Base-by-base conservation (phyloP, 768 basidiomycete genomes). In the Lyophyllum decastes region DNA sequence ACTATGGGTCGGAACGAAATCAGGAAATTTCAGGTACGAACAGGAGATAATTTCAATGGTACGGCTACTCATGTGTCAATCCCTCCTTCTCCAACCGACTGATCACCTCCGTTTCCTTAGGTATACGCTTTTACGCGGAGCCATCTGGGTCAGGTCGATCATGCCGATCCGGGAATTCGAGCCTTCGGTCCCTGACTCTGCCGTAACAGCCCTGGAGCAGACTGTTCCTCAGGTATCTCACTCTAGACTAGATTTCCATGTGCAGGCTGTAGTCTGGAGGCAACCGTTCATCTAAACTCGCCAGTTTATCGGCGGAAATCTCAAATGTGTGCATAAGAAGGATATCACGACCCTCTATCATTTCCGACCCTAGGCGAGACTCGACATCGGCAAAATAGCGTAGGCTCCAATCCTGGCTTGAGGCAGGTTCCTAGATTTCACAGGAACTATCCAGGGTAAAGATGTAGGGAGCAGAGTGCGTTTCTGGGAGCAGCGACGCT, bases 341-440 rank as follows among this genome's bases (percentile, higher is more conserved):
- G 14, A 17, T 11, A 26, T 54, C 43, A 25, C 5, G 43, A 30
- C 53, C 53, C 53, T 45, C 53, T n/a, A 54, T 54, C 44, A 54
- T 46, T 54, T 40, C 43, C 53, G 53, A 45, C 43, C 44, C 38
- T 52, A 40, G 38, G 40, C 44, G 45, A n/a, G 12, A 46, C 26
- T 11, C 27, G 53, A 45, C 53, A n/a, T 54, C 53, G 53, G 53
- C 27, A 54, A 45, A 17, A 4, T n/a, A 26, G 17, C 25, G 10
- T 43, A 14, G 7, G 24, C 14, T 43, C 25, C 40, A 41, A 19
- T 22, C 16, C 24, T 21, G 26, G n/a, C 26, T 27, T 17, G n/a
- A 48, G 47, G 27, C 47, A 48, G 47, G 17, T 30, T 48, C 9
- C n/a, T 30, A 10, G 10, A 5, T 30, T 26, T 47, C 4, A 10